Conservation (phyloP, 2,329 filamentous ascomycete genomes). For the Fusarium cyanostomum region DNA sequence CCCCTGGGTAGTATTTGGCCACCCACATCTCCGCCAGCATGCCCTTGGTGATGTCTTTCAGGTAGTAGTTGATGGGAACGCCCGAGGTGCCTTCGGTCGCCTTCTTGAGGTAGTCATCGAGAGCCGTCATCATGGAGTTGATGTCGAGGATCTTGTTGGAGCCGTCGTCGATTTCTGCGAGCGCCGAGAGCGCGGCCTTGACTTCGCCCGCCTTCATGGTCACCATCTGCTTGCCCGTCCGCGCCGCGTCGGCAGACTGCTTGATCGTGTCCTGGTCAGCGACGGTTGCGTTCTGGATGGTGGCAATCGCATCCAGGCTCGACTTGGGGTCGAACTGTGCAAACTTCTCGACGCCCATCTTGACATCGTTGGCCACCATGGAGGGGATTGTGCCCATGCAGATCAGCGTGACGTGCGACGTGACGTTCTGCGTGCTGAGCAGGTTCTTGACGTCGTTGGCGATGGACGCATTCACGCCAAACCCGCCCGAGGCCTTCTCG, state of each 20-base stretch:
- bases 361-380: slow-evolving; percentile 8
- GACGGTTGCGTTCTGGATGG: slow-evolving; percentile 1
- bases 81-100: not conserved
- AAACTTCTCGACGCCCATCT: slow-evolving; percentile 6
- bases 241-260: not conserved
- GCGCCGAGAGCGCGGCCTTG: not conserved
- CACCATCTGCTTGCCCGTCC: not conserved
- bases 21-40: slow-evolving; percentile 32
- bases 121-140: slow-evolving; percentile 26
- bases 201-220: not conserved
- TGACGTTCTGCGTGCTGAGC: slow-evolving; percentile 26
- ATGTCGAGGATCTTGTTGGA: slow-evolving; percentile 22
- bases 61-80: slow-evolving; percentile 31
- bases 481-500: not conserved
- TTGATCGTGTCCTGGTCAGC: slow-evolving; percentile 1
- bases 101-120: slow-evolving; percentile 27
- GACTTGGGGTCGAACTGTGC: slow-evolving; percentile 3
- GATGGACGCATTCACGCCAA: slow-evolving; percentile 12
- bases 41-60: slow-evolving; percentile 27
- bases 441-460: slow-evolving; percentile 24
- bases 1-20: slow-evolving; percentile 27
- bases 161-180: slow-evolving; percentile 9
- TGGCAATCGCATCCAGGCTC: not conserved
- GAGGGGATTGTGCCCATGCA: slow-evolving; percentile 11
- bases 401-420: slow-evolving; percentile 16